Conservation (phyloP, 257 asterid species). For the Echium plantagineum region DNA sequence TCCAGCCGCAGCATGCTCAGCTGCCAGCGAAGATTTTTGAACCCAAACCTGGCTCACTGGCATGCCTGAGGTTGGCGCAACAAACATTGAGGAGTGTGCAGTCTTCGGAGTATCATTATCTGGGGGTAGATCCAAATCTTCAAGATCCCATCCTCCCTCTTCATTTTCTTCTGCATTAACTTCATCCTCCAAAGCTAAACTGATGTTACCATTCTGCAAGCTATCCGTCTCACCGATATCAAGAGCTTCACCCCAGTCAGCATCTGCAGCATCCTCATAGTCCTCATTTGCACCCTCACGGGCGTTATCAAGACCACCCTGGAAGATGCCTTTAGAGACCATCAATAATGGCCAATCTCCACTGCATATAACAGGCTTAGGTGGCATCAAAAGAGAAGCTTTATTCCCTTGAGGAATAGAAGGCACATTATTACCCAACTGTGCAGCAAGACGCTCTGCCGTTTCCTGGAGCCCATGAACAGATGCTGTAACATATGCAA, state of each 20-base stretch:
- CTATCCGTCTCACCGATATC: constrained; percentile 56
- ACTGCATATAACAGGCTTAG: constrained; percentile 58
- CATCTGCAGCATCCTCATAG: constrained; percentile 48
- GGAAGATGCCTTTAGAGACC: constrained; percentile 71
- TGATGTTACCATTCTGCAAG: constrained; percentile 41
- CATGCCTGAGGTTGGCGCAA: constrained; percentile 57
- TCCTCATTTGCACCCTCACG: constrained; percentile 28
- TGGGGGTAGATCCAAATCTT: constrained; percentile 67
- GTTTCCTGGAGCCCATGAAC: constrained; percentile 59
- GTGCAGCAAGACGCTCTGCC: constrained; percentile 49
- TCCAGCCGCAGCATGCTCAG: constrained; percentile 80
- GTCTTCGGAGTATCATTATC: constrained; percentile 66
- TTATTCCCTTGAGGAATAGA: constrained; percentile 43
- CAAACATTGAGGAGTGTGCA: constrained; percentile 39
- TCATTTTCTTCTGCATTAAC: constrained; percentile 48
- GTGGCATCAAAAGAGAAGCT: constrained; percentile 64
- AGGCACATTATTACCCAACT: constrained; percentile 63
- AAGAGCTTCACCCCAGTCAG: constrained; percentile 43
- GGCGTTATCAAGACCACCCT: constrained; percentile 46
- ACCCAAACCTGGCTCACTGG: constrained; percentile 76
- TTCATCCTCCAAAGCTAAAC: constrained; percentile 32
- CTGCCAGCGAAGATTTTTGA: constrained; percentile 70
- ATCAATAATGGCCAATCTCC: constrained; percentile 85
- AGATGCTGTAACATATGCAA: constrained; percentile 64
- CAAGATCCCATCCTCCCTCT: constrained; percentile 86